phyloP scores from a whole-genome alignment of 768 basidiomycete genomes.

The Rhodocollybia butyracea region DNA sequence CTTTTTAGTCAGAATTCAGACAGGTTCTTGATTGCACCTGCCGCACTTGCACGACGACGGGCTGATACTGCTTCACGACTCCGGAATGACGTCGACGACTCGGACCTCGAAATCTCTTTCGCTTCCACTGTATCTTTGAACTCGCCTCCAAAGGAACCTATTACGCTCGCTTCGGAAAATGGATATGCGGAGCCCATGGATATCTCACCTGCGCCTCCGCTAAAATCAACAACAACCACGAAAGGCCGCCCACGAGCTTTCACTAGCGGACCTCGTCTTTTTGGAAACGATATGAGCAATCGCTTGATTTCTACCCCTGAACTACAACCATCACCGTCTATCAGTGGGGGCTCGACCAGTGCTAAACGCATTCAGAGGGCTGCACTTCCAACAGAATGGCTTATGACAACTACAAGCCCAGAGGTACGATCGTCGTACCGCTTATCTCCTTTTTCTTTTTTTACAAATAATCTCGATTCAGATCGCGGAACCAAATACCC shows the following conservation, averaged over 20 bases:
- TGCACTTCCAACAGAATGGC: constrained; percentile 65
- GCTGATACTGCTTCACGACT: constrained; percentile 15
- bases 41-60: constrained; percentile 34
- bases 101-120: constrained; percentile 81
- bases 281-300: constrained; percentile 76
- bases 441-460: constrained; percentile 8
- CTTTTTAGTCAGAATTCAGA: constrained; percentile 40
- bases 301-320: constrained; percentile 30
- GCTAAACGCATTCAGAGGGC: constrained; percentile 58
- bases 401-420: constrained; percentile 25
- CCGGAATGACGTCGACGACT: constrained; percentile 59
- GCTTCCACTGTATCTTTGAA: constrained; percentile 79
- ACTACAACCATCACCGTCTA: constrained; percentile 25
- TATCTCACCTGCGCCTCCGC: constrained; percentile 64
- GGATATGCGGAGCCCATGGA: constrained; percentile 70
- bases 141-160: constrained; percentile 55
- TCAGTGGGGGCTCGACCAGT: constrained; percentile 32
- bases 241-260: constrained; percentile 58
- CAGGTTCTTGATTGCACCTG: constrained; percentile 43
- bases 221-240: constrained; percentile 22
- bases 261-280: constrained; percentile 63
- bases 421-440: constrained; percentile 23
- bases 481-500: constrained; percentile 30
- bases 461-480: constrained; percentile 1
- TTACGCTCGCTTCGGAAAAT: constrained; percentile 44